These are phyloP conservation scores for Phytophthora macrochlamydospora DNA, from an alignment of 352 stramenopile genomes.

Conservation along the genomic window DNA sequence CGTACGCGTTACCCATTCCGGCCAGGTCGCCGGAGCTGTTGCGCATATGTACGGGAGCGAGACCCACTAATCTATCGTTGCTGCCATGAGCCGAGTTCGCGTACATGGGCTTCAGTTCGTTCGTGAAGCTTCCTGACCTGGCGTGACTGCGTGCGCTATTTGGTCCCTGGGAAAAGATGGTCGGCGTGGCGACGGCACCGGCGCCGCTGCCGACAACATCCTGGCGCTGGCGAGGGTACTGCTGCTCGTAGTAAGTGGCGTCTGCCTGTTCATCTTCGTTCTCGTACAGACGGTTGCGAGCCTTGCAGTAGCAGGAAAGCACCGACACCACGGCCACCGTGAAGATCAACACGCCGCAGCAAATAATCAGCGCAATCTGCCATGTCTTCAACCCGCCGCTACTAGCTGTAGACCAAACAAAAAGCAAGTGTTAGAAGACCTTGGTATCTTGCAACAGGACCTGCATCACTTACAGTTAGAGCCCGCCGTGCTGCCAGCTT, in stretches of 20 bases:
- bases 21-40: conserved; percentile 28
- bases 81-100: conserved; percentile 29
- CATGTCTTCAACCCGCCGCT: conserved; percentile 43
- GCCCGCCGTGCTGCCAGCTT: conserved; percentile 11
- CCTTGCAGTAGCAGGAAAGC: conserved; percentile 66
- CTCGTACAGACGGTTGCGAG: conserved; percentile 50
- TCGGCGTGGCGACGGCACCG: conserved; percentile 13
- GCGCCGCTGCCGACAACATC: conserved; percentile 15
- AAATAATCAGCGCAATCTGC: conserved; percentile 69
- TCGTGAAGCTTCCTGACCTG: conserved; percentile 27
- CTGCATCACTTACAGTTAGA: conserved; percentile 16
- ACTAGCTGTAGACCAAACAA: conserved; percentile 16
- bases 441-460: neutral
- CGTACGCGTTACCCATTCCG: conserved; percentile 28
- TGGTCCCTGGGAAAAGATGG: conserved; percentile 17
- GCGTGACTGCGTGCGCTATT: conserved; percentile 9
- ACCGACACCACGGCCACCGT: conserved; percentile 53
- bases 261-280: conserved; percentile 53
- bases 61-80: conserved; percentile 32
- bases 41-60: conserved; percentile 30
- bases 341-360: conserved; percentile 55
- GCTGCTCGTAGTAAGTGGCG: conserved; percentile 48
- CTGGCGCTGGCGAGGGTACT: conserved; percentile 16
- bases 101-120: conserved; percentile 36
- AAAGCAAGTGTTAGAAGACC: neutral